Conservation (phyloP, 345 rosid genomes). For the Aquilaria sinensis region DNA sequence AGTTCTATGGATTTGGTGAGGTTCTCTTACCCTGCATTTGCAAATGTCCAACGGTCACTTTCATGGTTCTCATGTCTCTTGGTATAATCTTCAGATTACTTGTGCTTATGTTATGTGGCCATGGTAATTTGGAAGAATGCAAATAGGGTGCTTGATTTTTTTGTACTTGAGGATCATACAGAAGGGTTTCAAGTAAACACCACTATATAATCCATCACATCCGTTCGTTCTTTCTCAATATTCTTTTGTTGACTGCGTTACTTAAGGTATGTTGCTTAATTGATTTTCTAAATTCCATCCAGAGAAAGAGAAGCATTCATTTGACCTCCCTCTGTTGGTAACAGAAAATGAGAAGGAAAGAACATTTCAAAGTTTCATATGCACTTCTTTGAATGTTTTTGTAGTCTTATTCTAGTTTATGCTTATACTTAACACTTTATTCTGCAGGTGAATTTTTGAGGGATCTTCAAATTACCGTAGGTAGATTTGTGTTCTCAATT, state of each 20-base stretch:
- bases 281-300: too few species aligned
- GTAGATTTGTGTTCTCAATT: conserved; percentile 49
- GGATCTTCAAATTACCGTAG: conserved; percentile 84
- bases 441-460: conserved; percentile 92
- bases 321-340: too few species aligned
- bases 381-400: too few species aligned
- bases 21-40: conserved; percentile 3
- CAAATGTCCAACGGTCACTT: background rate
- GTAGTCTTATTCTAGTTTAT: conserved; percentile 24
- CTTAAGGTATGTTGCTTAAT: too few species aligned
- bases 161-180: conserved; percentile 1
- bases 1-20: conserved; percentile 92
- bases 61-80: background rate
- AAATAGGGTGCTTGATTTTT: background rate
- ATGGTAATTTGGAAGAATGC: too few species aligned
- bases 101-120: background rate
- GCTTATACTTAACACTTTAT: conserved; percentile 57
- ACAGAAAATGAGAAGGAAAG: too few species aligned
- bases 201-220: too few species aligned
- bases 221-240: too few species aligned
- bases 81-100: background rate
- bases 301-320: too few species aligned
- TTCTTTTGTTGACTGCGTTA: too few species aligned
- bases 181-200: too few species aligned
- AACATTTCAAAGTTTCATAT: too few species aligned